Evolutionary conservation across 164 flowering plant species (phyloP), one percentile per base, ranked within the genome.

Genomic region (Vitis riparia): DNA sequence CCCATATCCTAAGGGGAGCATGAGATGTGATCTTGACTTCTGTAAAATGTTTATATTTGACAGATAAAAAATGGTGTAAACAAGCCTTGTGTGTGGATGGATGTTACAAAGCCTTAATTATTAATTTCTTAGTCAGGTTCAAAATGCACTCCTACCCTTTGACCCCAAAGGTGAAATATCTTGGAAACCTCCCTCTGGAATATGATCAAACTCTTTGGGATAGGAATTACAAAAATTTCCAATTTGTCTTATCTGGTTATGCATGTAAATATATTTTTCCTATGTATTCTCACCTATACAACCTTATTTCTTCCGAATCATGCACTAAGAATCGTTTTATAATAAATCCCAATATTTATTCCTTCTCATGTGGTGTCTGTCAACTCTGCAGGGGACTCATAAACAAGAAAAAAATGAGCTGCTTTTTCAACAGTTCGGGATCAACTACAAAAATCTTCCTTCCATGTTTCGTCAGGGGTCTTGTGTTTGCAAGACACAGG

Each of bases 391-490:
- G 89, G 88, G 81, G 10, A 74, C 89, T 65, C 72, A 72, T 30
- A 85, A 89, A 56, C 86, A 78, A 69, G 85, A 85, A 23, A 82
- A 73, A 76, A 83, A 89, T 81, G 94, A 89, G 76, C 75, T 89
- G 14, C 88, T 89, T 48, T 86, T 74, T 69, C 77, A 77, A 50
- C 70, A 76, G 58, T 89, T 86, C 70, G 80, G 76, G 55, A 76
- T 88, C 55, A 89, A 89, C 78, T 89, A 89, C 73, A 81, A 75
- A 47, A 79, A 71, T 6, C 69, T 85, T 59, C 80, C 79, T 71
- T 76, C 60, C 5, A 77, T 85, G 47, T 83, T 82, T 65, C 86
- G 94, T 51, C 88, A 86, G 75, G 94, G 94, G 17, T 82, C 90
- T 11, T 86, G 85, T 73, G 62, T 82, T 72, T 59, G 80, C 58